Evolutionary conservation across 2,329 filamentous ascomycete species (phyloP).

Genomic region (Hypoxylon sp.): DNA sequence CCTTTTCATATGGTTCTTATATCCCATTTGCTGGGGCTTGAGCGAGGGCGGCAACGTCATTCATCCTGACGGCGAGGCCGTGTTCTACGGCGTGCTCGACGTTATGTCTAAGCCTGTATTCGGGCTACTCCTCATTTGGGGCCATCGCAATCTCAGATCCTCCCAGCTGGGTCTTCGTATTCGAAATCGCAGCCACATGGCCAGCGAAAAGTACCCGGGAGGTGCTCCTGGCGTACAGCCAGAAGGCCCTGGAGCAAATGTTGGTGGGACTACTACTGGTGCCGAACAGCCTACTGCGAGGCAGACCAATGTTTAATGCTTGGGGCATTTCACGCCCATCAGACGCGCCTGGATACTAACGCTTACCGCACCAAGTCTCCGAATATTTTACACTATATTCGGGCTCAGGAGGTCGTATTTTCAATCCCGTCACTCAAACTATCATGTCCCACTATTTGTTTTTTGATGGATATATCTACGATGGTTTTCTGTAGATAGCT

Average conservation of each 20-base stretch:
- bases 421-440: neutral
- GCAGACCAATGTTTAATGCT: conserved; percentile 11
- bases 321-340: neutral
- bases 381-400: neutral
- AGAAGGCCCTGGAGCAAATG: conserved; percentile 42
- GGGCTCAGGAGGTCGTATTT: neutral
- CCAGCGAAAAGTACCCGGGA: conserved; percentile 45
- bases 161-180: conserved; percentile 65
- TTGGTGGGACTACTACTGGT: conserved; percentile 27
- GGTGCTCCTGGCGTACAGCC: conserved; percentile 22
- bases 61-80: conserved; percentile 73
- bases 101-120: conserved; percentile 75
- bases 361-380: neutral
- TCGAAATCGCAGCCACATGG: conserved; percentile 46
- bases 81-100: conserved; percentile 78
- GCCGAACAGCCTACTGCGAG: conserved; percentile 10
- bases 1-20: conserved; percentile 73
- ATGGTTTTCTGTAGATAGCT: neutral
- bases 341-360: neutral
- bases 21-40: conserved; percentile 74
- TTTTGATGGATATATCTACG: neutral
- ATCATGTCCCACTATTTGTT: neutral
- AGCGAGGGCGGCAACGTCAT: conserved; percentile 75
- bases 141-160: conserved; percentile 73
- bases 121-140: conserved; percentile 70